A percentile compares a stretch with the other conserved stretches of the same genome.
These are phyloP conservation scores for Melaleuca alternifolia DNA, from an alignment of 345 rosid species.

Conservation along the genomic window DNA sequence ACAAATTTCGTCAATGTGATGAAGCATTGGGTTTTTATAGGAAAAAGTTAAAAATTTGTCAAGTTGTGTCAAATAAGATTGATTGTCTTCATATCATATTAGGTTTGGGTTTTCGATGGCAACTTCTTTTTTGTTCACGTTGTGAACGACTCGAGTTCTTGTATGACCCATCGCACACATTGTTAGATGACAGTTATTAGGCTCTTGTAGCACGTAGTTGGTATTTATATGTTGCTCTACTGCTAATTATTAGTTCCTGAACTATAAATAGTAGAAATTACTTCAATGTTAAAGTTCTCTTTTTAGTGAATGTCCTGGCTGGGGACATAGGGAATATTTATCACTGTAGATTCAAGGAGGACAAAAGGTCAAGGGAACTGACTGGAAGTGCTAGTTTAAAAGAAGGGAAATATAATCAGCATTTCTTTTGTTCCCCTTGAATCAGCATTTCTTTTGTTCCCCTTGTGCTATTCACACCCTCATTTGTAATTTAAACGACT, in stretches of 20 bases:
- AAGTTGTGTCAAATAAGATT: neutral
- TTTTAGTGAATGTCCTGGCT: neutral
- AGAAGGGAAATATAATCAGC: neutral
- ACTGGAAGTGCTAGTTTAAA: neutral
- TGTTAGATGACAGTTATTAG: neutral
- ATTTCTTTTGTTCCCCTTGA: neutral
- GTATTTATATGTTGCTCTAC: too few species aligned
- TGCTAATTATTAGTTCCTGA: neutral
- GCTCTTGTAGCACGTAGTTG: neutral
- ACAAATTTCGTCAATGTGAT: neutral
- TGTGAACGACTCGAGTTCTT: neutral
- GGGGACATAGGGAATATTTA: neutral
- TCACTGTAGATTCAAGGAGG: neutral
- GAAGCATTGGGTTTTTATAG: neutral
- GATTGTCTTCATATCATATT: neutral
- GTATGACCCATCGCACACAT: neutral
- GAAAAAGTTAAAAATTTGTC: neutral
- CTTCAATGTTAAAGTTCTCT: neutral
- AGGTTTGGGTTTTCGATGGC: neutral
- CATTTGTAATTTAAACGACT: neutral
- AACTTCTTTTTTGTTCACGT: neutral
- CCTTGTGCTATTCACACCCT: neutral
- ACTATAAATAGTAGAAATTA: neutral
- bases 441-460: neutral
- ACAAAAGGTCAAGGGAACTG: neutral